Base-by-base conservation (phyloP, 2,329 filamentous ascomycete genomes). In the Ophiognomonia clavigignenti-juglandacearum region DNA sequence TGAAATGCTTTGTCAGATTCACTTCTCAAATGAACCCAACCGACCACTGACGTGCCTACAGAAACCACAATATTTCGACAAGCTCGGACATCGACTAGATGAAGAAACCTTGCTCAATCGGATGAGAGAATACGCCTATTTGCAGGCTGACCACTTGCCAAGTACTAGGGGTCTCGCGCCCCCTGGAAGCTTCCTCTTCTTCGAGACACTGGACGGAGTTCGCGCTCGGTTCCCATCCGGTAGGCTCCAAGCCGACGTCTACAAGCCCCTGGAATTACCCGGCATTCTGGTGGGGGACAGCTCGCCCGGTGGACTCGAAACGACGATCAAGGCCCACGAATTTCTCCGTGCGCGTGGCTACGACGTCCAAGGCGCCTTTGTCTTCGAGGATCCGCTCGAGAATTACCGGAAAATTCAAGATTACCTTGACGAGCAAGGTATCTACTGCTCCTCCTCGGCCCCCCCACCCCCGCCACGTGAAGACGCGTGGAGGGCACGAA, bases 161-260 rank as follows among this genome's bases (percentile, higher is more conserved):
- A 31, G 29, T n/a, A 5, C 6, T 5, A 10, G 29, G n/a, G 70
- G 69, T 45, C 70, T 75, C 4, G 57, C 61, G 18, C 55, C 56
- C 3, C 65, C 66, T 4, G 61, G 68, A 38, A 77, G 77, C n/a
- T 80, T 83, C 64, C 67, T 86, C 1, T 74, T 95, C 39, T 71
- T 93, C 38, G 88, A 95, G 62, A 93, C 88, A 2, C 88, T 88
- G 1, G 88, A 88, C 1, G 88, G 88, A 1, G 85, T 92, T 0
- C 82, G 92, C 52, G 92, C 87, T 0, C 88, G 88, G 0, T 79
- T 79, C 0, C 88, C 88, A 1, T 87, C 85, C 29, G 86, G 87
- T 9, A 85, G 75, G 2, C 81, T 85, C 0, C 88, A 95, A 59
- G 87, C 83, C 2, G 88, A 95, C 58, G 66, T 91, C 1, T 93